Percentiles rank a stretch among this genome's conserved stretches.
Conservation (phyloP, 192 early-diverging fungal species). For the Coemansia sp. region DNA sequence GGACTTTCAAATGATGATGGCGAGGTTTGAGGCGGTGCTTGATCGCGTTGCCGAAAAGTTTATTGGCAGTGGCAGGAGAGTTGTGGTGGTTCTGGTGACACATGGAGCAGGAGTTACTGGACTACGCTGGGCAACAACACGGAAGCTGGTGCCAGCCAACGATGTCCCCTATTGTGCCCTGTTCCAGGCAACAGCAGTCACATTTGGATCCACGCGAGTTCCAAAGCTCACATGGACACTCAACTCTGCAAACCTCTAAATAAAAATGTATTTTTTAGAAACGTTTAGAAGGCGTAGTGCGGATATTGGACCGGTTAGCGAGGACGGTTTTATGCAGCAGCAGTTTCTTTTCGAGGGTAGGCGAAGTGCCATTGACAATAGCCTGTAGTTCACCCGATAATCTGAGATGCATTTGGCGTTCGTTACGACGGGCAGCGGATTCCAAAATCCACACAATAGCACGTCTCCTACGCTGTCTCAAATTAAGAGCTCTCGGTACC, state of each 20-base stretch:
- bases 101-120: constrained; percentile 43
- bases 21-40: constrained; percentile 33
- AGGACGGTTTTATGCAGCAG: constrained; percentile 78
- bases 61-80: constrained; percentile 4
- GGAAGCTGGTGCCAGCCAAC: constrained; percentile 11
- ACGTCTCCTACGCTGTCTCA: constrained; percentile 69
- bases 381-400: constrained; percentile 78
- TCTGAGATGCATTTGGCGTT: constrained; percentile 65
- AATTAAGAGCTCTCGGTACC: constrained; percentile 73
- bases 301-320: constrained; percentile 74
- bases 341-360: constrained; percentile 70
- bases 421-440: constrained; percentile 61
- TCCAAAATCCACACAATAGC: constrained; percentile 88
- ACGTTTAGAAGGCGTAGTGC: constrained; percentile 5
- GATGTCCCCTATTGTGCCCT: constrained; percentile 40
- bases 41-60: constrained; percentile 10
- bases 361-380: constrained; percentile 69
- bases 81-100: constrained; percentile 40
- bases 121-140: constrained; percentile 43
- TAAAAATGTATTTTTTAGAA: background rate
- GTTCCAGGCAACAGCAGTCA: constrained; percentile 13
- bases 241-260: constrained; percentile 20
- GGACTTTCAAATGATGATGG: constrained; percentile 46
- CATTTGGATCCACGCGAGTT: constrained; percentile 27
- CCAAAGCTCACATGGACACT: constrained; percentile 25